Evolutionary conservation across 257 asterid genomes (phyloP).

Genomic region (Jaltomata sinuosa): DNA sequence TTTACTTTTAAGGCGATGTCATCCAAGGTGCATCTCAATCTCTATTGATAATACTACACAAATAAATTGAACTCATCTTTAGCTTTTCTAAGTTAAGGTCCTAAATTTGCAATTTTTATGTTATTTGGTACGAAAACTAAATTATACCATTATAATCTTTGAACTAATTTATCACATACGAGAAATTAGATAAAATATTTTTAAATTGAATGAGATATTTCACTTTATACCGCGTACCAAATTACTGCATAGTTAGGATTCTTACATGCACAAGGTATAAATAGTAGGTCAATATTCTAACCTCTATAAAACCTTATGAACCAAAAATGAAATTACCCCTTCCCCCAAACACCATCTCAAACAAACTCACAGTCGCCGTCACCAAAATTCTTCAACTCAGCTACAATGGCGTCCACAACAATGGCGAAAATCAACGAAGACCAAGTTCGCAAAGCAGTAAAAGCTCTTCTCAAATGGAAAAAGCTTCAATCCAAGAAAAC

Average conservation of each 20-base stretch:
- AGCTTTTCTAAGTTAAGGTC: background rate
- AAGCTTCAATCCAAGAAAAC: slow-evolving; percentile 15
- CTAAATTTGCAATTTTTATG: too few relatives aligned
- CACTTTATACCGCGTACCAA: too few relatives aligned
- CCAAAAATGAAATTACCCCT: background rate
- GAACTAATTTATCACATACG: too few relatives aligned
- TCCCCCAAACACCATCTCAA: background rate
- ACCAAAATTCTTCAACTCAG: background rate
- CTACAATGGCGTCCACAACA: background rate
- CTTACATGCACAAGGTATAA: background rate
- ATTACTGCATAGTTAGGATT: too few relatives aligned
- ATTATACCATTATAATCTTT: too few relatives aligned
- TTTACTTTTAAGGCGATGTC: background rate
- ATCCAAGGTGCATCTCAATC: background rate
- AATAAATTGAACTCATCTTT: too few relatives aligned
- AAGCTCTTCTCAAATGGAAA: slow-evolving; percentile 74
- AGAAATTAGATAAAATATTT: too few relatives aligned
- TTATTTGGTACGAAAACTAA: too few relatives aligned
- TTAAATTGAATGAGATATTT: too few relatives aligned
- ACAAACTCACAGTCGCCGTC: background rate
- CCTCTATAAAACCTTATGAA: background rate
- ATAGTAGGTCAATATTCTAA: background rate
- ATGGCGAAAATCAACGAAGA: slow-evolving; percentile 11
- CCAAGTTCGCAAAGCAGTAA: slow-evolving; percentile 37
- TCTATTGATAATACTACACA: background rate